These are phyloP conservation scores for Stentor coeruleus DNA, from an alignment of 73 alveolate genomes.

Conservation along the genomic window DNA sequence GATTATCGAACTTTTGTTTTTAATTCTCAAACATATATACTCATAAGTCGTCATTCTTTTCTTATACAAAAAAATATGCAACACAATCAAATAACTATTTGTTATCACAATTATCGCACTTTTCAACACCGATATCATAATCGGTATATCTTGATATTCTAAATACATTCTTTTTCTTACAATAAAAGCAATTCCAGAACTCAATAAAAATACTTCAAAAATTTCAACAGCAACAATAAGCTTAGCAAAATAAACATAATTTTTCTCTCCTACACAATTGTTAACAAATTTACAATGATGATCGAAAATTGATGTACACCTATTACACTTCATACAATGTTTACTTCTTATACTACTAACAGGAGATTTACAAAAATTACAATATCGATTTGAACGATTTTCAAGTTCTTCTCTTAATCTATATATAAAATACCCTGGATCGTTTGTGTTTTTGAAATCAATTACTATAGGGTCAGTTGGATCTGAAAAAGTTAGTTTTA, in stretches of 20 bases:
- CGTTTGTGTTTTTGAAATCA: neutral
- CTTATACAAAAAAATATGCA: neutral
- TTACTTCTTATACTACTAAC: neutral
- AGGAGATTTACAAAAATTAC: neutral
- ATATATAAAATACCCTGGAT: neutral
- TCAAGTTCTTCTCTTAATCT: neutral
- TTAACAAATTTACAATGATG: constrained; percentile 21
- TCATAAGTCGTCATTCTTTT: neutral
- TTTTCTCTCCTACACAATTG: constrained; percentile 21
- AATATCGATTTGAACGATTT: neutral
- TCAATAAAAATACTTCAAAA: neutral
- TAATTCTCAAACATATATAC: neutral
- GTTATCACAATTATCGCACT: neutral
- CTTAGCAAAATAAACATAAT: constrained; percentile 41
- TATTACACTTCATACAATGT: constrained; percentile 8
- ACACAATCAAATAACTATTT: neutral
- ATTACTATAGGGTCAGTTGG: constrained; percentile 8
- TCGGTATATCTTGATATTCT: neutral
- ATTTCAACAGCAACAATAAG: neutral
- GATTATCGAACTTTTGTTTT: neutral
- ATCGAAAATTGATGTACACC: neutral
- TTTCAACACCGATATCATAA: neutral
- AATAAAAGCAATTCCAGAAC: neutral
- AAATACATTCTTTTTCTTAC: no score
- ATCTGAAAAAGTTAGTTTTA: neutral